A percentile compares a stretch with the other conserved stretches of the same genome.
Evolutionary conservation across 257 asterid species (phyloP).

Genomic region (Solanum paucissectum): DNA sequence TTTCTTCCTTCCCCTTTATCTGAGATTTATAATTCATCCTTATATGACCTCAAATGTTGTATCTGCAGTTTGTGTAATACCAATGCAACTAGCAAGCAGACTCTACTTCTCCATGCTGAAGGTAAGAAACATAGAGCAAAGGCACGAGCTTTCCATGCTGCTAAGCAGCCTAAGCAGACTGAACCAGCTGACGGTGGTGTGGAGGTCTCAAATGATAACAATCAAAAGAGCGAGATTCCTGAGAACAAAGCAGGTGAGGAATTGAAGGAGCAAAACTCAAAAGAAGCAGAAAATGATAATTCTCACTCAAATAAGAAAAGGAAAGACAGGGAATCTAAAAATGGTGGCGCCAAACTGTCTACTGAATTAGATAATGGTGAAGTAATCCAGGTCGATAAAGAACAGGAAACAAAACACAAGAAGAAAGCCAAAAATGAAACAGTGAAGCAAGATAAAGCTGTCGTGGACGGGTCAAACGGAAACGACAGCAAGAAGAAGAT

Average conservation of each 20-base stretch:
- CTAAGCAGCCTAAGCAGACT: constrained; percentile 47
- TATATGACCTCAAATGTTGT: not conserved
- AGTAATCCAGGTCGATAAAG: constrained; percentile 24
- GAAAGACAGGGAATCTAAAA: constrained; percentile 44
- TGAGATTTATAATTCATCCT: not conserved
- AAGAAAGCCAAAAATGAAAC: constrained; percentile 44
- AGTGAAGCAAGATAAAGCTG: constrained; percentile 11
- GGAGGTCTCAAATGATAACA: constrained; percentile 11
- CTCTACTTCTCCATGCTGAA: constrained; percentile 88
- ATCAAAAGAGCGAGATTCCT: constrained; percentile 15
- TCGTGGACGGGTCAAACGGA: constrained; percentile 9
- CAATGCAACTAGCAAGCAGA: constrained; percentile 82
- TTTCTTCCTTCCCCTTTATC: not conserved
- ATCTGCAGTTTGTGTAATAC: constrained; percentile 75
- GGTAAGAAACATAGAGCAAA: constrained; percentile 91
- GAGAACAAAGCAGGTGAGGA: constrained; percentile 19
- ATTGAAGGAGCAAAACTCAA: constrained; percentile 25
- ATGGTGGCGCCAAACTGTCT: constrained; percentile 15
- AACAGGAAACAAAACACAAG: constrained; percentile 16
- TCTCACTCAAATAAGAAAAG: constrained; percentile 44
- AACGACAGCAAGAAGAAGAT: constrained; percentile 33
- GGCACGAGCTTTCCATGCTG: constrained; percentile 75
- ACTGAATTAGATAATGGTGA: constrained; percentile 35
- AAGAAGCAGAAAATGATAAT: constrained; percentile 28
- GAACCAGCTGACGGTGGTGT: constrained; percentile 17